phyloP scores from a whole-genome alignment of 2,329 filamentous ascomycete genomes.

The Plectosphaerella plurivora region DNA sequence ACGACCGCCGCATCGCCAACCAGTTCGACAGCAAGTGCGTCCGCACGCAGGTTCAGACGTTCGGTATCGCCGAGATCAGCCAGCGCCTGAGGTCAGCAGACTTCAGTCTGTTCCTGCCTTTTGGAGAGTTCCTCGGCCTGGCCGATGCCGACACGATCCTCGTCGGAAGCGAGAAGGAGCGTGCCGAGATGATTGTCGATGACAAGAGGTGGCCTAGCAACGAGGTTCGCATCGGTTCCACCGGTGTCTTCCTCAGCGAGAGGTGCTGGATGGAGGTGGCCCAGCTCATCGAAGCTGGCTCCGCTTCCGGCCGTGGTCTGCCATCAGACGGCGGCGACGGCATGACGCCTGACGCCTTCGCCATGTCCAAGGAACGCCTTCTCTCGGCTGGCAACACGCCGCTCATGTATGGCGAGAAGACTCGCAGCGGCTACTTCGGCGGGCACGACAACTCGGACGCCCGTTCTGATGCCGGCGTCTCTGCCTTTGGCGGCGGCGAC shows the following conservation, averaged over 20 bases:
- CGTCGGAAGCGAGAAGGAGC: slow-evolving; percentile 88
- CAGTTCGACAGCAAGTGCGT: slow-evolving; percentile 99
- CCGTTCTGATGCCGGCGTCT: slow-evolving; percentile 86
- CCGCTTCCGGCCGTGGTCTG: slow-evolving; percentile 43
- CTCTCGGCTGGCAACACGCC: slow-evolving; percentile 48
- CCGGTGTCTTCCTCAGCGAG: slow-evolving; percentile 93
- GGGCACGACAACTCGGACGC: slow-evolving; percentile 69
- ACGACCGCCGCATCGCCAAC: slow-evolving; percentile 93
- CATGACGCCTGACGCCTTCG: slow-evolving; percentile 52
- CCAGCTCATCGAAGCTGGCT: slow-evolving; percentile 62
- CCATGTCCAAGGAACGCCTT: slow-evolving; percentile 58
- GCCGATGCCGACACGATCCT: slow-evolving; percentile 79
- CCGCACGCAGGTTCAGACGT: slow-evolving; percentile 86
- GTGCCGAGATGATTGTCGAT: slow-evolving; percentile 85
- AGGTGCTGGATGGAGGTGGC: slow-evolving; percentile 91
- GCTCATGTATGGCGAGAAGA: slow-evolving; percentile 70
- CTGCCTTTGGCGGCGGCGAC: slow-evolving; percentile 86
- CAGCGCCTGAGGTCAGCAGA: slow-evolving; percentile 88
- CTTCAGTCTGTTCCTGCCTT: slow-evolving; percentile 93
- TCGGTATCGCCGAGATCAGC: slow-evolving; percentile 95
- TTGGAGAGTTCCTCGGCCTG: slow-evolving; percentile 89
- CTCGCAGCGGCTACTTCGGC: slow-evolving; percentile 75
- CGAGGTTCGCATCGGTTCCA: slow-evolving; percentile 85
- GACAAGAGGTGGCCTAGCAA: slow-evolving; percentile 90
- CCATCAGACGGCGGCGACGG: slow-evolving; percentile 53